Conservation (phyloP, 2,329 filamentous ascomycete species). For the Diaporthe destruens region DNA sequence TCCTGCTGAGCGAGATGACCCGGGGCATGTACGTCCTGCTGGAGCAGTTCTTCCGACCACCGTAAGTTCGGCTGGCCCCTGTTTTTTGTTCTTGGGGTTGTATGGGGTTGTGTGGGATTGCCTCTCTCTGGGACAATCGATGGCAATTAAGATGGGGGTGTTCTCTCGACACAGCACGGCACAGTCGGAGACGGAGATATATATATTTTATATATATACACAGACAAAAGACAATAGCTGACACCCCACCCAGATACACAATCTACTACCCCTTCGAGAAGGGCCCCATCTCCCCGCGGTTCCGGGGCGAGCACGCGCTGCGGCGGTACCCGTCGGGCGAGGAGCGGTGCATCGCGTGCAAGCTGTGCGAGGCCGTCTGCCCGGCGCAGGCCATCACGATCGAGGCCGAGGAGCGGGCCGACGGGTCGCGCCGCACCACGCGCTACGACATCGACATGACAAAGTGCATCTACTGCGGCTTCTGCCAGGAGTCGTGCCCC, state of each 20-base stretch:
- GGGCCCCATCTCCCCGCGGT: slow-evolving; percentile 96
- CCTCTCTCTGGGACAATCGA: not conserved
- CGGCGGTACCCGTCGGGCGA: slow-evolving; percentile 97
- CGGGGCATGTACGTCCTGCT: slow-evolving; percentile 97
- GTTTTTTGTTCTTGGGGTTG: not conserved
- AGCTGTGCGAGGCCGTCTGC: slow-evolving; percentile 98
- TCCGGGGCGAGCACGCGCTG: slow-evolving; percentile 97
- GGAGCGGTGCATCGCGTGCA: slow-evolving; percentile 99
- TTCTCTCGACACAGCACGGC: not conserved
- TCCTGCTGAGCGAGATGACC: slow-evolving; percentile 94
- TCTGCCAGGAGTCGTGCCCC: slow-evolving; percentile 98
- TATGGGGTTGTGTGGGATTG: not conserved
- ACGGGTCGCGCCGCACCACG: slow-evolving; percentile 94
- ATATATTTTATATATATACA: not conserved
- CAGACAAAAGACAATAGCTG: not conserved
- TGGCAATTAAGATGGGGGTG: not conserved
- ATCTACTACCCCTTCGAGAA: slow-evolving; percentile 99
- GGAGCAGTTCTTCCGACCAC: slow-evolving; percentile 98
- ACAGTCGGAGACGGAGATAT: not conserved
- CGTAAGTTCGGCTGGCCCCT: slow-evolving; percentile 73
- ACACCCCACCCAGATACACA: slow-evolving; percentile 77
- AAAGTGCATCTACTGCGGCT: slow-evolving; percentile 99
- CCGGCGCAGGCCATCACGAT: slow-evolving; percentile 99
- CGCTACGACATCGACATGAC: slow-evolving; percentile 99
- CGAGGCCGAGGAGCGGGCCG: slow-evolving; percentile 96